Conservation (phyloP, 768 basidiomycete genomes). For the Exidia glandulosa region DNA sequence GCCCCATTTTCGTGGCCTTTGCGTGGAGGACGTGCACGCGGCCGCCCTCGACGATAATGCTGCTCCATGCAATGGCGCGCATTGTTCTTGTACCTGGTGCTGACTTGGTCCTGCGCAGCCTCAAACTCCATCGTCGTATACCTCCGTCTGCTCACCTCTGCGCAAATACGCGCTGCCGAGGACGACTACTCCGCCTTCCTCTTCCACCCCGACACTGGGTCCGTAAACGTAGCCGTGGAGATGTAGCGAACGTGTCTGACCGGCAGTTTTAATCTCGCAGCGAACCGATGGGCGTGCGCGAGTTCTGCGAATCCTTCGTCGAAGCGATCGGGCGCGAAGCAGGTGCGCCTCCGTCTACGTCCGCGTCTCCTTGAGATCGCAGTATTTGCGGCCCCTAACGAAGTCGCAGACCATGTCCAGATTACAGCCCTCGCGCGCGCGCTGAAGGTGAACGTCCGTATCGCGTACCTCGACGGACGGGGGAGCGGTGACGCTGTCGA, state of each 20-base stretch:
- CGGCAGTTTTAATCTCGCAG: too few species aligned
- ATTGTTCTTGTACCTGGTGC: too few species aligned
- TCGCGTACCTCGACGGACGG: slow-evolving; percentile 75
- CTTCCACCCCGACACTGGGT: slow-evolving; percentile 63
- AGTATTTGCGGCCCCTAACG: too few species aligned
- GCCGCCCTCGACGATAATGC: too few species aligned
- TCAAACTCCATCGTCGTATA: slow-evolving; percentile 71
- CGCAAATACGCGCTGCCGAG: slow-evolving; percentile 60
- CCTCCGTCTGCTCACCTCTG: slow-evolving; percentile 73
- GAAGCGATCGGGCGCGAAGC: slow-evolving; percentile 71
- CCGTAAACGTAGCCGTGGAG: too few species aligned
- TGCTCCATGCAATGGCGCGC: too few species aligned
- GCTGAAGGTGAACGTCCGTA: slow-evolving; percentile 51
- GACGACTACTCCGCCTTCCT: slow-evolving; percentile 61
- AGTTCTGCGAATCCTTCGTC: slow-evolving; percentile 71
- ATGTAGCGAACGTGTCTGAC: too few species aligned
- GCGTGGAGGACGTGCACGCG: too few species aligned
- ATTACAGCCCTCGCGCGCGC: slow-evolving; percentile 67
- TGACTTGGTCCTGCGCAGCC: slow-evolving; percentile 20
- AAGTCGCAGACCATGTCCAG: slow-evolving; percentile 81
- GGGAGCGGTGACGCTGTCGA: slow-evolving; percentile 38
- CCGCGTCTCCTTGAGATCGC: slow-evolving; percentile 4
- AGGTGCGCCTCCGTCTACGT: too few species aligned
- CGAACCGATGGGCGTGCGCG: slow-evolving; percentile 40
- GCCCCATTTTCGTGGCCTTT: background rate